These are phyloP conservation scores for Immersiella caudata DNA, from an alignment of 495 filamentous ascomycete genomes.

Conservation along the genomic window DNA sequence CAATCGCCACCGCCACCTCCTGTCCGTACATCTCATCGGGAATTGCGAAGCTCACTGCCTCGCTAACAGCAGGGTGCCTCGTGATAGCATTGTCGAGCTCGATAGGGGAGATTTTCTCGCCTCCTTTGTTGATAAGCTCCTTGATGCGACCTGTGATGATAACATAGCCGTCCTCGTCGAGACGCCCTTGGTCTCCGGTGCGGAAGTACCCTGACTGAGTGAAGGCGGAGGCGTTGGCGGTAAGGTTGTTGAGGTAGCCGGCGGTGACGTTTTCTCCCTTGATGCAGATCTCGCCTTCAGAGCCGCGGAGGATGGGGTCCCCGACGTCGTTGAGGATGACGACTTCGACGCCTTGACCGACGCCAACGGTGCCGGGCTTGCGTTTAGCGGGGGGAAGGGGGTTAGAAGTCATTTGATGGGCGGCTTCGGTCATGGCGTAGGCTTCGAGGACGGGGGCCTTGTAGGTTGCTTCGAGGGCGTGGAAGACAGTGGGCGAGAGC, in stretches of 20 bases:
- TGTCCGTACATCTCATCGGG: conserved; percentile 78
- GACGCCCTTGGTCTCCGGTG: conserved; percentile 80
- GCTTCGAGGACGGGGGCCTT: conserved; percentile 81
- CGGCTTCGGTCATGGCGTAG: conserved; percentile 90
- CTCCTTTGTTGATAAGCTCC: conserved; percentile 82
- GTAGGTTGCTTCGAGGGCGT: conserved; percentile 71
- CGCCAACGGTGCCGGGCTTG: conserved; percentile 75
- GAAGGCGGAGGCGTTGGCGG: conserved; percentile 71
- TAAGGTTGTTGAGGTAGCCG: conserved; percentile 79
- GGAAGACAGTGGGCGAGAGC: conserved; percentile 73
- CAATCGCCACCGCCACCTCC: conserved; percentile 76
- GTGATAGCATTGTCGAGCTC: conserved; percentile 80
- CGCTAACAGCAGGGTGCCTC: conserved; percentile 66
- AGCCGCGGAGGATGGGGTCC: conserved; percentile 61
- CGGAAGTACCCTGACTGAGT: conserved; percentile 68
- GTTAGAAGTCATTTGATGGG: conserved; percentile 89
- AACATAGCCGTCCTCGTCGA: conserved; percentile 73
- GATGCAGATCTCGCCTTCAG: conserved; percentile 79
- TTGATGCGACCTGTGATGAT: conserved; percentile 81
- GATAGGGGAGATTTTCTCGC: conserved; percentile 82
- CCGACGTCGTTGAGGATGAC: conserved; percentile 70
- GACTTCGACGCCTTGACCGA: conserved; percentile 81
- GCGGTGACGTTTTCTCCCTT: conserved; percentile 76
- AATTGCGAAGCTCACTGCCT: conserved; percentile 82
- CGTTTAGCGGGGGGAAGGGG: conserved; percentile 73